Base-by-base conservation (phyloP, 177 flowering plant genomes). In the Vitis hybrid region DNA sequence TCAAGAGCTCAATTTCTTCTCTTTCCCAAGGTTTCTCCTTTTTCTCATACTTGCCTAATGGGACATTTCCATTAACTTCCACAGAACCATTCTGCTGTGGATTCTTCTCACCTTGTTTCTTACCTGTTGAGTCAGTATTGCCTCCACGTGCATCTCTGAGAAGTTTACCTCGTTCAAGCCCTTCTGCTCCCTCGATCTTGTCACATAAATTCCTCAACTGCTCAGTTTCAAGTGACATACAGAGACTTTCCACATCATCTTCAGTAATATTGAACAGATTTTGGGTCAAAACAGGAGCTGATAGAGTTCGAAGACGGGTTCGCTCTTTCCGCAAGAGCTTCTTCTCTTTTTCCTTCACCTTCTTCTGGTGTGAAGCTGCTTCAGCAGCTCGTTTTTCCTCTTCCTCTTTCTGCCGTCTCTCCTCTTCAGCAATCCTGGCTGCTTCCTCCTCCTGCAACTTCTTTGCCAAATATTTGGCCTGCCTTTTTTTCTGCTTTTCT, bases 371-470 rank as follows among this genome's bases (percentile, higher is more conserved):
- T 53, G 69, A 75, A 60, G 97, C 97, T 68, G 82, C 85, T 81
- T 90, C 93, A 60, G 98, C 97, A 65, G 97, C 97, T 22, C 62
- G 81, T 75, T 66, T 94, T 5, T 87, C 96, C 52, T 89, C 97
- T 75, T 91, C 98, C 76, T 85, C 97, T 77, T 90, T 94, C 64
- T 71, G 74, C 0, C 70, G 81, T 69, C 45, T 91, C 83, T 89
- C 95, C 80, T 93, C 99, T 73, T 90, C 97, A 55, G 86, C 92
- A 76, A 62, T 72, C 78, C 90, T 86, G 11, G 85, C 93, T 59
- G 96, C 95, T 75, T 90, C 97, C 76, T 94, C 98, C 72, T 94
- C 99, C 78, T 91, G 90, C 80, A 80, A 53, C 81, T 79, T 90
- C 85, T 82, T 93, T 2, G 88, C 94, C 75, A 93, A 62, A 74